phyloP scores from a whole-genome alignment of 2,329 filamentous ascomycete species.

The Claviceps humidiphila region DNA sequence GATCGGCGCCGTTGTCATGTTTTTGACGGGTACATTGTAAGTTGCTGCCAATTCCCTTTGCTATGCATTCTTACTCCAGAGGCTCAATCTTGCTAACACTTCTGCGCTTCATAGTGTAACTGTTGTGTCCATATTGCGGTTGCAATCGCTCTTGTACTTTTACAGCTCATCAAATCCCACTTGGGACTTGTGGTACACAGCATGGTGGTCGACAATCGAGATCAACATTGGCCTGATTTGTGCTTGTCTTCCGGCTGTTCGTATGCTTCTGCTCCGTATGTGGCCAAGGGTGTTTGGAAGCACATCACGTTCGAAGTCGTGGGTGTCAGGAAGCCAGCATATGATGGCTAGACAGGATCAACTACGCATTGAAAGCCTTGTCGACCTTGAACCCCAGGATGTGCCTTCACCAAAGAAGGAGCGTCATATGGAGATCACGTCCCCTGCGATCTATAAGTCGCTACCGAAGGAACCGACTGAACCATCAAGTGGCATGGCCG shows the following conservation, averaged over 20 bases:
- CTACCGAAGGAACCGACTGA: background rate
- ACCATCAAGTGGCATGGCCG: background rate
- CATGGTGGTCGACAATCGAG: conserved; percentile 7
- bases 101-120: conserved; percentile 1
- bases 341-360: background rate
- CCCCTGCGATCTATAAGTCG: background rate
- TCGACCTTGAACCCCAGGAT: background rate
- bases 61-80: background rate
- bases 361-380: background rate
- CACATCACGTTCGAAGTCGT: background rate
- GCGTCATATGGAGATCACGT: background rate
- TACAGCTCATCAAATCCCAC: conserved; percentile 3
- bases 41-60: background rate
- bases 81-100: background rate
- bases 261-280: background rate
- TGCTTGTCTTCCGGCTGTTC: conserved; percentile 2
- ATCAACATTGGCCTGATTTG: conserved; percentile 7
- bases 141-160: conserved; percentile 4
- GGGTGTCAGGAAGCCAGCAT: background rate
- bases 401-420: background rate
- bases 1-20: conserved; percentile 5
- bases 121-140: conserved; percentile 5
- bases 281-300: conserved; percentile 4
- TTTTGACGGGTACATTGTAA: conserved; percentile 5
- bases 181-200: conserved; percentile 5